phyloP scores from a whole-genome alignment of 129 eudicot genomes.

The Centaurea solstitialis region DNA sequence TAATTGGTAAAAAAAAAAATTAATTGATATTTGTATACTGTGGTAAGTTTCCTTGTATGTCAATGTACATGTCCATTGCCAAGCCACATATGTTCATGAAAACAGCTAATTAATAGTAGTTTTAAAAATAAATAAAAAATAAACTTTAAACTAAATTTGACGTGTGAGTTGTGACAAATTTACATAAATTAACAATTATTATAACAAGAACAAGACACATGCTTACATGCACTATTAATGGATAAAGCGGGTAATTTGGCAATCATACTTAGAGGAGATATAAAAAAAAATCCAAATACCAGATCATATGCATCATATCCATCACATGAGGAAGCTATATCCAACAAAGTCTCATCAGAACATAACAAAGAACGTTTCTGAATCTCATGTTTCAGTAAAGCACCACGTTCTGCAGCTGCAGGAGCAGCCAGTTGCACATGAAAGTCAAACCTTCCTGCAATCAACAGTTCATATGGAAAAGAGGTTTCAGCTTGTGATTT shows the following conservation, averaged over 20 bases:
- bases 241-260: constrained; percentile 8
- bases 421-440: constrained; percentile 95
- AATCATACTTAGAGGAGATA: constrained; percentile 9
- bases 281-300: constrained; percentile 38
- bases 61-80: too few relatives aligned
- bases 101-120: too few relatives aligned
- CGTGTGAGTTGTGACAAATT: too few relatives aligned
- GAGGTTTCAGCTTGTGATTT: neutral
- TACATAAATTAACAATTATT: too few relatives aligned
- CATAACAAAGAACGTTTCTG: constrained; percentile 77
- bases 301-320: constrained; percentile 99
- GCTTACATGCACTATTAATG: constrained; percentile 15
- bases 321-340: constrained; percentile 89
- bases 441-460: constrained; percentile 88
- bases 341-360: constrained; percentile 66
- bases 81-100: too few relatives aligned
- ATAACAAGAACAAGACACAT: neutral
- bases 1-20: too few relatives aligned
- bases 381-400: constrained; percentile 76
- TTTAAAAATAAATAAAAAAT: too few relatives aligned
- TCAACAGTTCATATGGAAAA: constrained; percentile 8
- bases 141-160: too few relatives aligned
- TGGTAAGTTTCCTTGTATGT: too few relatives aligned
- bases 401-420: constrained; percentile 90
- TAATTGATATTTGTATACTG: too few relatives aligned